These are phyloP conservation scores for Termitomyces sp. DNA, from an alignment of 768 basidiomycete species.

Conservation along the genomic window DNA sequence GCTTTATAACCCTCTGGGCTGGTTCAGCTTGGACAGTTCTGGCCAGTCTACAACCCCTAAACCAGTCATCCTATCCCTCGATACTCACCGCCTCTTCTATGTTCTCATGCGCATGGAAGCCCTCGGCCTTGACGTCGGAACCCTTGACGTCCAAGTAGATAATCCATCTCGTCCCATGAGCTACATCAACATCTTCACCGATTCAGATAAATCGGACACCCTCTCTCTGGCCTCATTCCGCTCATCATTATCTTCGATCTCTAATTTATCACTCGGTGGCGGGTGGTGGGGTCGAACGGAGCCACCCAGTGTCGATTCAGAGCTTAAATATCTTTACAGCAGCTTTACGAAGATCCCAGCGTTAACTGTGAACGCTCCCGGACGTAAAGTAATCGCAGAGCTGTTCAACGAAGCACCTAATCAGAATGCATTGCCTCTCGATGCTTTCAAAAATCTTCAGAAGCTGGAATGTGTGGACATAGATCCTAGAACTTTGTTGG, in stretches of 20 bases:
- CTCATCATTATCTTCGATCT: conserved; percentile 75
- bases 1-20: conserved; percentile 58
- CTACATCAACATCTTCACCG: conserved; percentile 58
- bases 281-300: conserved; percentile 70
- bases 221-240: conserved; percentile 72
- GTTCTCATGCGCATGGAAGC: conserved; percentile 84
- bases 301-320: conserved; percentile 58
- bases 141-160: conserved; percentile 74
- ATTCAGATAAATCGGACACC: conserved; percentile 66
- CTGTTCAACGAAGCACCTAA: conserved; percentile 65
- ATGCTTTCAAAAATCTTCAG: conserved; percentile 83
- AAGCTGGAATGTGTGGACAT: conserved; percentile 73
- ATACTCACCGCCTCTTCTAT: conserved; percentile 86
- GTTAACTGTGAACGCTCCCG: conserved; percentile 62
- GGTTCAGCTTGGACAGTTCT: conserved; percentile 45
- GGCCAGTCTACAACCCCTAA: conserved; percentile 36
- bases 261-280: conserved; percentile 66
- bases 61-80: conserved; percentile 65
- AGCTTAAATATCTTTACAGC: conserved; percentile 86
- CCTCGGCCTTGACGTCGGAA: conserved; percentile 70
- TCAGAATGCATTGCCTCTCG: conserved; percentile 75
- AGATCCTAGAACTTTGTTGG: conserved; percentile 77
- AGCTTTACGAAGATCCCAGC: conserved; percentile 90
- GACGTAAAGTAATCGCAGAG: conserved; percentile 64
- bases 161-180: conserved; percentile 74